These are phyloP conservation scores for Sugiyamaella mastotermitis DNA, from an alignment of 805 yeast genomes.

Conservation along the genomic window DNA sequence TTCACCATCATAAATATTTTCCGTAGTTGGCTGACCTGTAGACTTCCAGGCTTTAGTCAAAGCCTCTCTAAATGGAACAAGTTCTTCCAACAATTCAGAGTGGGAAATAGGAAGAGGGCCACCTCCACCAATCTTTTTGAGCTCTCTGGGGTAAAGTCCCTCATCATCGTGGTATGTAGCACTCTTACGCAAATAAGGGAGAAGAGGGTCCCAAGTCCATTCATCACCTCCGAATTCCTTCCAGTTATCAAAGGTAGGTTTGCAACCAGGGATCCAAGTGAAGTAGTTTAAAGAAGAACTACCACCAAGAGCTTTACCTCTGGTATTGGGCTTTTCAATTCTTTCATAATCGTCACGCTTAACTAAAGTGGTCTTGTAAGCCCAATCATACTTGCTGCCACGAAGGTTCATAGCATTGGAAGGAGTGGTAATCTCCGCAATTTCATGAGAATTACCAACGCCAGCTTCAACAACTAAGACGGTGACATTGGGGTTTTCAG, in stretches of 20 bases:
- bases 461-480: slow-evolving; percentile 31
- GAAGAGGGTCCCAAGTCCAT: slow-evolving; percentile 28
- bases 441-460: slow-evolving; percentile 23
- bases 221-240: slow-evolving; percentile 27
- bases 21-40: slow-evolving; percentile 19
- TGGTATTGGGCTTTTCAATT: slow-evolving; percentile 29
- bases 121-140: slow-evolving; percentile 22
- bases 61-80: slow-evolving; percentile 19
- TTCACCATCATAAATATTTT: slow-evolving; percentile 24
- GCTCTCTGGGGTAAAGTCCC: slow-evolving; percentile 18
- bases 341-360: slow-evolving; percentile 28
- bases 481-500: slow-evolving; percentile 27
- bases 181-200: slow-evolving; percentile 25
- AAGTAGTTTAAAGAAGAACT: slow-evolving; percentile 31
- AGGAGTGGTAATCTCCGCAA: slow-evolving; percentile 24
- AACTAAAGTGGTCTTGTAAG: slow-evolving; percentile 28
- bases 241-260: slow-evolving; percentile 28
- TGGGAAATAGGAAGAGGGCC: slow-evolving; percentile 25
- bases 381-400: slow-evolving; percentile 29
- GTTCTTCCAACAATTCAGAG: slow-evolving; percentile 21
- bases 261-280: slow-evolving; percentile 29
- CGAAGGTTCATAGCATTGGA: slow-evolving; percentile 27
- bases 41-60: slow-evolving; percentile 18
- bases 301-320: slow-evolving; percentile 32
- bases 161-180: slow-evolving; percentile 24